These are phyloP conservation scores for Mycena venus DNA, from an alignment of 768 basidiomycete genomes.

Conservation along the genomic window DNA sequence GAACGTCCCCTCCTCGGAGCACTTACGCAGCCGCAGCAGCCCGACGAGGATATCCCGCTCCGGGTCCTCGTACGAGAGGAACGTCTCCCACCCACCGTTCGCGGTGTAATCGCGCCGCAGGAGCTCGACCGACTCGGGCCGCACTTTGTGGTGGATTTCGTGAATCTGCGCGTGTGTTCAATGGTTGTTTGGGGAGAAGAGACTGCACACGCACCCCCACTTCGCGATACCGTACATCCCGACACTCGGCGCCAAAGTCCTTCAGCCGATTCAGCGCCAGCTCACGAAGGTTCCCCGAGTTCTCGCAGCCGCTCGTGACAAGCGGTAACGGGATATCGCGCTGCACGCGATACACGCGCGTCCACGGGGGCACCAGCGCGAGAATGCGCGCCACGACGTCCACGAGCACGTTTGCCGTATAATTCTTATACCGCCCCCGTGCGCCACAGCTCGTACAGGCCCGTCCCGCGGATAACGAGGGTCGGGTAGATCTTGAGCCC, in stretches of 20 bases:
- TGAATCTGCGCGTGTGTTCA: constrained; percentile 75
- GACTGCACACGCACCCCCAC: constrained; percentile 82
- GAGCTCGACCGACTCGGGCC: constrained; percentile 95
- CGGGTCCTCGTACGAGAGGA: constrained; percentile 98
- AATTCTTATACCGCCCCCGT: constrained; percentile 99
- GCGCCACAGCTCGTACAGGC: constrained; percentile 95
- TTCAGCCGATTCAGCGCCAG: constrained; percentile 98
- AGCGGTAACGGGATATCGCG: constrained; percentile 97
- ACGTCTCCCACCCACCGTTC: constrained; percentile 99
- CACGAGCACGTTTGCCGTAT: constrained; percentile 98
- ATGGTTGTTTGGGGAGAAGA: background rate
- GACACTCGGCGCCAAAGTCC: constrained; percentile 97
- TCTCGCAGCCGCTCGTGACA: constrained; percentile 97
- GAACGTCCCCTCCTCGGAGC: constrained; percentile 97
- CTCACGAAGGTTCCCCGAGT: constrained; percentile 96
- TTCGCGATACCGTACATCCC: constrained; percentile 97
- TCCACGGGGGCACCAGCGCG: constrained; percentile 98
- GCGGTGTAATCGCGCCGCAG: constrained; percentile 96
- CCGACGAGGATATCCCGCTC: constrained; percentile 97
- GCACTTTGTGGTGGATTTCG: constrained; percentile 98
- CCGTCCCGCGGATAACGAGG: constrained; percentile 96
- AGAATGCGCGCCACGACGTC: constrained; percentile 97
- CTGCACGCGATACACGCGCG: constrained; percentile 97
- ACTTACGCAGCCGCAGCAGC: constrained; percentile 90
- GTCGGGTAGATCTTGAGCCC: constrained; percentile 99